Percentiles rank a stretch among this genome's conserved stretches.
These are phyloP conservation scores for Neolentinus lepideus DNA, from an alignment of 1,284 basidiomycete species.

Conservation along the genomic window DNA sequence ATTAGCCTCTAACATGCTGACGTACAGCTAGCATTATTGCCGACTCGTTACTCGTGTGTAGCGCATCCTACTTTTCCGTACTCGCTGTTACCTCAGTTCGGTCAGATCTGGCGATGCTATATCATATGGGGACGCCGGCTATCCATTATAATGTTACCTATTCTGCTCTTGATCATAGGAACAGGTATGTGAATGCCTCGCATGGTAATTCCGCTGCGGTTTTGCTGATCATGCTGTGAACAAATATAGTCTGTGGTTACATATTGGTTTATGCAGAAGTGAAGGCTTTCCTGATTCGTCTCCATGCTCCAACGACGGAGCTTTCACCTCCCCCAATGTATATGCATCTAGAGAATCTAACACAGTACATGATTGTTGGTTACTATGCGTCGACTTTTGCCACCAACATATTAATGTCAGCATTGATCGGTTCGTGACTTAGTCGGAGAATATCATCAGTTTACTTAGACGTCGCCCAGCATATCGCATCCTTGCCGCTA, in stretches of 20 bases:
- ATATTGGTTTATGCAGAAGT: neutral
- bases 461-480: neutral
- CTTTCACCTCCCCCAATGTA: neutral
- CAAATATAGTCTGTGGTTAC: neutral
- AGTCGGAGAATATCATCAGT: neutral
- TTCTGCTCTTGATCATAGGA: neutral
- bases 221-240: neutral
- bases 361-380: neutral
- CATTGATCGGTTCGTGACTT: neutral
- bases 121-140: neutral
- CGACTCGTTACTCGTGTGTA: neutral
- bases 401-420: neutral
- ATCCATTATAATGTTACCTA: neutral
- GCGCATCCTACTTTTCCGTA: too few relatives aligned
- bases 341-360: neutral
- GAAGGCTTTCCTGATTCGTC: neutral
- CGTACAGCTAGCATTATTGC: neutral
- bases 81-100: neutral
- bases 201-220: too few relatives aligned
- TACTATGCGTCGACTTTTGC: neutral
- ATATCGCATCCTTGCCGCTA: neutral
- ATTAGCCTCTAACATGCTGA: neutral
- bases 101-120: neutral
- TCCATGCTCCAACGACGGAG: neutral
- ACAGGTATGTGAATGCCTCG: neutral